Percentiles rank a stretch among this genome's conserved stretches.
Evolutionary conservation across 352 stramenopile species (phyloP).

Genomic region (Globisporangium viniferum): DNA sequence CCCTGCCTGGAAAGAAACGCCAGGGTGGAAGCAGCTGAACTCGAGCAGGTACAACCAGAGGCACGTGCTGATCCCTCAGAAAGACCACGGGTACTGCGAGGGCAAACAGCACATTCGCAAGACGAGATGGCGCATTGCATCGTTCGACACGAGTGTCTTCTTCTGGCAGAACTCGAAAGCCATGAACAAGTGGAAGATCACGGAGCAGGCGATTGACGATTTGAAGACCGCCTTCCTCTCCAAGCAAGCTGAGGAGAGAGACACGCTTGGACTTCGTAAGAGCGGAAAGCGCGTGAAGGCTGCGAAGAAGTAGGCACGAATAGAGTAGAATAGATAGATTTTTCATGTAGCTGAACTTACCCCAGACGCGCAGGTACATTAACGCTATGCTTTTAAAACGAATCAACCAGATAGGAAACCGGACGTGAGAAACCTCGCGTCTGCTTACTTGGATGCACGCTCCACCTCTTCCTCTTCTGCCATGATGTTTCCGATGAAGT

Average conservation of each 20-base stretch:
- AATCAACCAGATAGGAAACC: background rate
- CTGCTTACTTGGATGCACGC: slow-evolving; percentile 22
- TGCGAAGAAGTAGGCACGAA: slow-evolving; percentile 21
- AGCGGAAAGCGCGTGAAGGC: slow-evolving; percentile 65
- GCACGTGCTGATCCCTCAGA: slow-evolving; percentile 74
- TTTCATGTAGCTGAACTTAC: background rate
- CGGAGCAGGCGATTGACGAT: slow-evolving; percentile 42
- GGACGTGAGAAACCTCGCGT: background rate
- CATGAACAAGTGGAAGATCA: slow-evolving; percentile 63
- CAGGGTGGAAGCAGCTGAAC: slow-evolving; percentile 80
- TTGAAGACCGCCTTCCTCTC: slow-evolving; percentile 67
- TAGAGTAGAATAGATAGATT: slow-evolving; percentile 10
- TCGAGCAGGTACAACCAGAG: slow-evolving; percentile 71
- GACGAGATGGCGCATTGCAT: slow-evolving; percentile 87
- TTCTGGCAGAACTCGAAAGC: slow-evolving; percentile 93
- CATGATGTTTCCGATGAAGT: slow-evolving; percentile 95
- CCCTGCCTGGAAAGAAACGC: slow-evolving; percentile 83
- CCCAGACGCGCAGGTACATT: background rate
- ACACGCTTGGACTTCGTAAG: slow-evolving; percentile 62
- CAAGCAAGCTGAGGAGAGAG: slow-evolving; percentile 75
- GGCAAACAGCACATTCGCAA: slow-evolving; percentile 90
- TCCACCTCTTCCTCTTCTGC: slow-evolving; percentile 81
- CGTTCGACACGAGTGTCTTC: slow-evolving; percentile 95
- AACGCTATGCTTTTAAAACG: background rate
- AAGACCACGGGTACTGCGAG: slow-evolving; percentile 90